Evolutionary conservation across 768 basidiomycete species (phyloP).

Genomic region (Boletus tomentosulus): DNA sequence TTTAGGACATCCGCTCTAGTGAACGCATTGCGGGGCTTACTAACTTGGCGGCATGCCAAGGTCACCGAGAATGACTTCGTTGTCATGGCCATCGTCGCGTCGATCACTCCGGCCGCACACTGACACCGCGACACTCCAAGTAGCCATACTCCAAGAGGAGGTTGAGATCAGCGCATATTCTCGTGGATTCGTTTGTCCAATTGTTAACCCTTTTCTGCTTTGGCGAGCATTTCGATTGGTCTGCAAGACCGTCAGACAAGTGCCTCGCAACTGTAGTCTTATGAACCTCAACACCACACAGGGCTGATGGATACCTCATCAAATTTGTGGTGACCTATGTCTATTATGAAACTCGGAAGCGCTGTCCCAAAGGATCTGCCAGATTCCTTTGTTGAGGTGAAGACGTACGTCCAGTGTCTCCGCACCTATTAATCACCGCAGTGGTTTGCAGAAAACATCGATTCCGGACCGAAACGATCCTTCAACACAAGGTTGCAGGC

Average conservation of each 20-base stretch:
- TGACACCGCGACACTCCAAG: not conserved
- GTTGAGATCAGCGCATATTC: not conserved
- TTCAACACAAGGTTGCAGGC: not conserved
- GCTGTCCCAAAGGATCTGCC: conserved; percentile 60
- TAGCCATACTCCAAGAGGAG: not conserved
- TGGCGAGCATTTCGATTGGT: conserved; percentile 43
- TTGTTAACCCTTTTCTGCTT: not conserved
- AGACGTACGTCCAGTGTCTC: conserved; percentile 1
- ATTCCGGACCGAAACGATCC: not conserved
- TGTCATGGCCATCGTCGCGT: not conserved
- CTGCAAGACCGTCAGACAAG: not conserved
- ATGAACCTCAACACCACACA: not conserved
- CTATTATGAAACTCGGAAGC: conserved; percentile 63
- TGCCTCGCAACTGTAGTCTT: not conserved
- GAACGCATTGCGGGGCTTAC: not conserved
- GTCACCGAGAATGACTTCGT: not conserved
- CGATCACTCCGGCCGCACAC: not conserved
- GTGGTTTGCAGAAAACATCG: conserved; percentile 33
- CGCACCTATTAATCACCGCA: conserved; percentile 2
- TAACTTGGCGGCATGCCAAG: not conserved
- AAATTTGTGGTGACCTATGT: conserved; percentile 34
- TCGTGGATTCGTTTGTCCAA: not conserved
- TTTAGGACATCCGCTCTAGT: not conserved
- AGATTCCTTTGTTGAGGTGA: conserved; percentile 51
- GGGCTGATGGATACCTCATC: conserved; percentile 61